phyloP scores from a whole-genome alignment of 805 yeast genomes.

The Myxozyma kluyveri region DNA sequence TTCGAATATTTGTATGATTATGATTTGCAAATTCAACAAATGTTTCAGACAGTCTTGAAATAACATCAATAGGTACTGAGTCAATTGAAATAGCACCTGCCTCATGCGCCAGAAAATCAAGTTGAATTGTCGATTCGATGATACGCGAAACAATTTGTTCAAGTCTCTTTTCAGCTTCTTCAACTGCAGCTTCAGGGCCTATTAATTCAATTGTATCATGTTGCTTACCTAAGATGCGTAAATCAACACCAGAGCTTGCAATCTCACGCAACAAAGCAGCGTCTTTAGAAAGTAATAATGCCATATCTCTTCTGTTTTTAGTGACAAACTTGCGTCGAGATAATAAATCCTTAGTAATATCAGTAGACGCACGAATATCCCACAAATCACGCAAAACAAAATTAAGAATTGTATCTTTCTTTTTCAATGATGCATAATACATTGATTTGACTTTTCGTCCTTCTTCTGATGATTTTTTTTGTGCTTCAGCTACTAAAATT shows the following conservation, averaged over 20 bases:
- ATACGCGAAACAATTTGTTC: constrained; percentile 5
- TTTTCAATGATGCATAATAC: background rate
- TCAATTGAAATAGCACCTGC: background rate
- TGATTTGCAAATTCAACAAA: constrained; percentile 15
- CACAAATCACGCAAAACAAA: constrained; percentile 12
- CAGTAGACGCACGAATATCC: constrained; percentile 15
- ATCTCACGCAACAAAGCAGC: constrained; percentile 10
- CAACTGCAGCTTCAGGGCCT: constrained; percentile 8
- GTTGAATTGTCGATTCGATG: constrained; percentile 1
- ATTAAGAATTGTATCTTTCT: background rate
- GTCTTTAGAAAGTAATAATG: constrained; percentile 6
- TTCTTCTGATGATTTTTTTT: background rate
- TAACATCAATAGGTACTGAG: constrained; percentile 13
- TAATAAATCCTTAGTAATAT: constrained; percentile 13
- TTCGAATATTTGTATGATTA: constrained; percentile 4
- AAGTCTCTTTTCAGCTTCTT: constrained; percentile 2
- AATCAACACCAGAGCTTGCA: constrained; percentile 5
- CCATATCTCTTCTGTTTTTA: constrained; percentile 14
- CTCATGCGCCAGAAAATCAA: constrained; percentile 5
- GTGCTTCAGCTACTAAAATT: background rate
- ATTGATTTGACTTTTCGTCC: background rate
- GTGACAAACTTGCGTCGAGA: constrained; percentile 2
- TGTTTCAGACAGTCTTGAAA: constrained; percentile 15
- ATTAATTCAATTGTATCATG: constrained; percentile 2
- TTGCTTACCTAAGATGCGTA: constrained; percentile 1